phyloP scores from a whole-genome alignment of 1,284 basidiomycete genomes.

The Ustilago esculenta region DNA sequence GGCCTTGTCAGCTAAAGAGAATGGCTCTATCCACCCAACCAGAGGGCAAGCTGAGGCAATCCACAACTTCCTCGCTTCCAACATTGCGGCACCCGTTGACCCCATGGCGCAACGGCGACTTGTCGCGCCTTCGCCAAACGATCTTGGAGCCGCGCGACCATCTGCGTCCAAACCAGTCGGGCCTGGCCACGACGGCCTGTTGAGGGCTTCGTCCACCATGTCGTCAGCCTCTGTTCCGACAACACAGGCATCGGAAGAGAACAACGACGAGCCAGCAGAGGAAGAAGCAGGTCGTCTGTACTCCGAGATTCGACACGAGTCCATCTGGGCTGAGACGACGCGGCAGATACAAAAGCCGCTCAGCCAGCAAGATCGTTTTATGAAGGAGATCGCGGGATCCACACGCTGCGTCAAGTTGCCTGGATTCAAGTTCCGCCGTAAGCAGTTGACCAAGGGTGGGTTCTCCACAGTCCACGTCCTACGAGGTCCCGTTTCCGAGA shows the following conservation, averaged over 20 bases:
- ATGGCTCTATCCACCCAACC: constrained; percentile 31
- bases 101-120: constrained; percentile 30
- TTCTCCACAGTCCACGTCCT: constrained; percentile 65
- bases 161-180: background rate
- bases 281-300: constrained; percentile 30
- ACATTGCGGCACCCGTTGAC: constrained; percentile 30
- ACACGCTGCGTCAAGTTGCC: constrained; percentile 51
- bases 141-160: constrained; percentile 25
- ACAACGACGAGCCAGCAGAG: constrained; percentile 27
- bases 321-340: constrained; percentile 49
- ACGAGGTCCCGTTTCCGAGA: constrained; percentile 53
- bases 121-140: constrained; percentile 23
- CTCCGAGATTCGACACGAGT: constrained; percentile 41
- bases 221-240: constrained; percentile 8
- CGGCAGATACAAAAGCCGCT: constrained; percentile 39
- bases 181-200: constrained; percentile 6
- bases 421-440: constrained; percentile 59
- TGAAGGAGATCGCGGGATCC: constrained; percentile 34
- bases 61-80: constrained; percentile 43
- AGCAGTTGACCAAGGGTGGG: constrained; percentile 59
- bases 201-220: background rate
- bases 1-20: constrained; percentile 3
- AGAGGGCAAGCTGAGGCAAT: constrained; percentile 36
- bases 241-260: constrained; percentile 3
- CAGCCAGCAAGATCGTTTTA: constrained; percentile 26